Conservation (phyloP, 108 stramenopile genomes). For the Skeletonema tropicum region DNA sequence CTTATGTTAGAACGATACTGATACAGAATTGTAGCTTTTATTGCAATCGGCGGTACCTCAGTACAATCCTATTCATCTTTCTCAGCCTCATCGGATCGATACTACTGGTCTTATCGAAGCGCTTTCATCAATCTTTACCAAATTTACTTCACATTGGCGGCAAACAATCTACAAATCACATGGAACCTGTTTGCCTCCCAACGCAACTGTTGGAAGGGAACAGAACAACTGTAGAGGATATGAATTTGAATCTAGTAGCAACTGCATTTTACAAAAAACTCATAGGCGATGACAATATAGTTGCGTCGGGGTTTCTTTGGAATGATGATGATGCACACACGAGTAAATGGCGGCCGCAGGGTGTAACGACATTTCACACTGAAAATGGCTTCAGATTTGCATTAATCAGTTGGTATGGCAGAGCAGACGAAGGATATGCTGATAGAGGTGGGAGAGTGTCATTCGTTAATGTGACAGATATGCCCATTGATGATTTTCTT, state of each 20-base stretch:
- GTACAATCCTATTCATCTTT: neutral
- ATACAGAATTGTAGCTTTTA: neutral
- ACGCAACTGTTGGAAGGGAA: neutral
- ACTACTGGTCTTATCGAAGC: neutral
- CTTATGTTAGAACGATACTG: neutral
- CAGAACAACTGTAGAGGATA: neutral
- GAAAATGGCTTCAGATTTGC: neutral
- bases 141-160: neutral
- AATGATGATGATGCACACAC: conserved; percentile 25
- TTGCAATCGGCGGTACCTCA: neutral
- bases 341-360: conserved; percentile 36
- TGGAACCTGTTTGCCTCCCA: neutral
- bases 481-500: conserved; percentile 10
- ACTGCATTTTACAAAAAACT: neutral
- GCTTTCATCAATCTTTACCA: conserved; percentile 4
- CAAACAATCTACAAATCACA: neutral
- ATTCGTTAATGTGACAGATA: conserved; percentile 26
- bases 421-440: conserved; percentile 28
- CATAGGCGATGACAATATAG: neutral
- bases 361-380: conserved; percentile 15
- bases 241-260: neutral
- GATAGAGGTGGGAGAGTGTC: conserved; percentile 28
- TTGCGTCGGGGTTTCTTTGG: conserved; percentile 26
- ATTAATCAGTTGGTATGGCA: conserved; percentile 33
- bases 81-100: neutral